Base-by-base conservation (phyloP, 2,329 filamentous ascomycete genomes). In the Aureobasidium zeae region DNA sequence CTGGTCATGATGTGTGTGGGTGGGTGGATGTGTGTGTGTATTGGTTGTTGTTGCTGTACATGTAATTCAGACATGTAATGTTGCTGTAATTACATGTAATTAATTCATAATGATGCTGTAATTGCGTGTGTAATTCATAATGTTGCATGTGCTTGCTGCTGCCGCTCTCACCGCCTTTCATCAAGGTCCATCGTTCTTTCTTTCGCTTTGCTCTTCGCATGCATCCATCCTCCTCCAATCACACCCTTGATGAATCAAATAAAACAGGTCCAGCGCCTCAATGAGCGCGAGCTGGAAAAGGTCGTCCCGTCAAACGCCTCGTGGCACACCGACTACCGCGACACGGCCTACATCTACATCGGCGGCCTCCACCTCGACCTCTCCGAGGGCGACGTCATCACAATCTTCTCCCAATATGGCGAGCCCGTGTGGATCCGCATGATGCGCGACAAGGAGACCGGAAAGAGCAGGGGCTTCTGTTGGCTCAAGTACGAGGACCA, bases 401-500 rank as follows among this genome's bases (percentile, higher is more conserved):
- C 88, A 9, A 93, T 98, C 48, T 98, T 96, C 70, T 94, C 87
- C 5, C 91, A 98, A 63, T 98, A 82, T 59, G 91, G 91, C 55
- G 89, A 96, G 60, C 93, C 93, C 2, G 85, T 88, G 3, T 93
- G 89, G 65, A 73, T 98, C 47, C 93, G 95, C 56, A 77, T 98
- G 10, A 80, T 83, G 35, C 86, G 91, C 57, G 91, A 98, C 71
- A 91, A 91, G 60, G 93, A 96, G 60, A 93, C 88, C 0, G 91
- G 93, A 48, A 95, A 94, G 64, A 93, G 85, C 49, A 83, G 82
- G 52, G 91, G 91, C 0, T 98, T 96, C 58, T 87, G 83, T 2
- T 98, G 91, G 73, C 73, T 98, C 46, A 98, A 98, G 61, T 98
- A 96, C 64, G 91, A 98, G 62, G 89, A 98, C 63, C 91, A 98